phyloP scores from a whole-genome alignment of 176 grass and related monocot species.

The Canna indica region DNA sequence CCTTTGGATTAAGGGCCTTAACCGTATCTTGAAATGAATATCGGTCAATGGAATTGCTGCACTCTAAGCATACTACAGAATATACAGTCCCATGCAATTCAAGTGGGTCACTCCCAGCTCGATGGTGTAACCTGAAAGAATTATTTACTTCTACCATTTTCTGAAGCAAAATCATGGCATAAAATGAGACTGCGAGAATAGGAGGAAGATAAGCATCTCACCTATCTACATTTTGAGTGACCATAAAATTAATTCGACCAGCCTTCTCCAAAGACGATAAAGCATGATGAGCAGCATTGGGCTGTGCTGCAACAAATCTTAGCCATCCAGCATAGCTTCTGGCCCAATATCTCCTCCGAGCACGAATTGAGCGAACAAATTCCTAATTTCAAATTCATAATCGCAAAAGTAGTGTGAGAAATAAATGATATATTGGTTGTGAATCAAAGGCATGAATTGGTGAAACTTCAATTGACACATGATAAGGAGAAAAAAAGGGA shows the following conservation, averaged over 20 bases:
- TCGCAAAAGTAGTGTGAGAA: constrained; percentile 7
- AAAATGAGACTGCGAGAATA: constrained; percentile 2
- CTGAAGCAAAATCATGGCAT: constrained; percentile 2
- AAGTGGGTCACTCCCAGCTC: constrained; percentile 70
- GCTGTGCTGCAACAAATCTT: constrained; percentile 65
- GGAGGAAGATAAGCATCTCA: constrained; percentile 15
- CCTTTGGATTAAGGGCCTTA: constrained; percentile 89
- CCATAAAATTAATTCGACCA: constrained; percentile 58
- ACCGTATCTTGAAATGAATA: constrained; percentile 76
- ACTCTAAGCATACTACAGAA: constrained; percentile 68
- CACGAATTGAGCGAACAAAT: constrained; percentile 63
- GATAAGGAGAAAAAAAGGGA: neutral
- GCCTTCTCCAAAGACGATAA: constrained; percentile 74
- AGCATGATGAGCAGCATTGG: constrained; percentile 71
- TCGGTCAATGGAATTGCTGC: constrained; percentile 44
- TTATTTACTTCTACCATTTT: neutral
- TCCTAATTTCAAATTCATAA: constrained; percentile 35
- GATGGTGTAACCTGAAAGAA: constrained; percentile 70
- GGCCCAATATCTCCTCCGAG: constrained; percentile 77
- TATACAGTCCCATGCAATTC: constrained; percentile 91
- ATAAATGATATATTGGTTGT: neutral
- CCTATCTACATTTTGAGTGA: constrained; percentile 99
- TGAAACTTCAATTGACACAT: neutral
- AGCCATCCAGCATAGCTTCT: constrained; percentile 97
- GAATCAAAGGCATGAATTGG: neutral